Evolutionary conservation across 2,329 filamentous ascomycete species (phyloP).

Genomic region (Alternaria infectoria): DNA sequence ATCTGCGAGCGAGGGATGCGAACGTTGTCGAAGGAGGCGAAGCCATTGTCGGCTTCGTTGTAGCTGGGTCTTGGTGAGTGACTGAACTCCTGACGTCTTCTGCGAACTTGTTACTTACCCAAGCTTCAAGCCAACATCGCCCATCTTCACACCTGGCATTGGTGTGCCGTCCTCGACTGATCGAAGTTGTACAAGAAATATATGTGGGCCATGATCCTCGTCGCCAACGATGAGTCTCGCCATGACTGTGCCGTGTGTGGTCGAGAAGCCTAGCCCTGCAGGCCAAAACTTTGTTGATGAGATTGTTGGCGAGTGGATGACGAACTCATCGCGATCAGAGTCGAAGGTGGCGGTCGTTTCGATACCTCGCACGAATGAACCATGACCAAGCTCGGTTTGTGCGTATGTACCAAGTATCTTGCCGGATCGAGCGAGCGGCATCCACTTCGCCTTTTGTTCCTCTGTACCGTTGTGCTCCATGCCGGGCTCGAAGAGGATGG

Average conservation of each 20-base stretch:
- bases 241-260: conserved; percentile 50
- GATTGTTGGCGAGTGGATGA: conserved; percentile 57
- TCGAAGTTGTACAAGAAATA: conserved; percentile 59
- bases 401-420: conserved; percentile 53
- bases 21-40: conserved; percentile 56
- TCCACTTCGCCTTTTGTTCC: conserved; percentile 56
- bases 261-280: conserved; percentile 21
- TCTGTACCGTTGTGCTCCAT: conserved; percentile 44
- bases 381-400: conserved; percentile 59
- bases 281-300: conserved; percentile 30
- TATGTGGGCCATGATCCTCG: conserved; percentile 52
- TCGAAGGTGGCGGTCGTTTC: conserved; percentile 57
- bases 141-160: conserved; percentile 55
- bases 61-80: conserved; percentile 40
- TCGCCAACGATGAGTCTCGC: conserved; percentile 54
- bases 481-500: conserved; percentile 38
- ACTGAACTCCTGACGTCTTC: conserved; percentile 22
- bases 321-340: conserved; percentile 50
- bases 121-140: conserved; percentile 58
- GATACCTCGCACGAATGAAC: conserved; percentile 57
- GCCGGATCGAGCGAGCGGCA: conserved; percentile 40
- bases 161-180: conserved; percentile 51
- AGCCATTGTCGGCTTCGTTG: conserved; percentile 57
- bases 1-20: conserved; percentile 55
- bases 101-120: neutral